phyloP scores from a whole-genome alignment of 2,329 filamentous ascomycete genomes.

The Pseudocercospora cruenta region DNA sequence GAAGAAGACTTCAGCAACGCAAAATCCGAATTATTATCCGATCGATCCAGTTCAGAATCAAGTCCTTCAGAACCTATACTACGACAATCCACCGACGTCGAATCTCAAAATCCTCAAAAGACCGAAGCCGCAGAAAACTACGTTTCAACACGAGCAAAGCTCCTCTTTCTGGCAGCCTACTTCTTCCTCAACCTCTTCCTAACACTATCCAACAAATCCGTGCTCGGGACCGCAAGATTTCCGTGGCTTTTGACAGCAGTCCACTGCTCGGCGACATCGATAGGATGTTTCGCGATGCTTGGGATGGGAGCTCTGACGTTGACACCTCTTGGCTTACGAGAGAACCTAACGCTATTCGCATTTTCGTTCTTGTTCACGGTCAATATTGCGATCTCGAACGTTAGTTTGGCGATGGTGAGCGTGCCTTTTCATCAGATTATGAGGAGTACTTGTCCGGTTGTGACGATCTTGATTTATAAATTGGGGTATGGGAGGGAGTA shows the following conservation, averaged over 20 bases:
- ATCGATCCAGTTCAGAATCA: constrained; percentile 19
- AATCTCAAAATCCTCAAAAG: constrained; percentile 11
- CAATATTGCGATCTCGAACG: constrained; percentile 67
- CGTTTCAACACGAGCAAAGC: constrained; percentile 28
- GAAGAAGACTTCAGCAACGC: not conserved
- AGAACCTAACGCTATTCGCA: constrained; percentile 59
- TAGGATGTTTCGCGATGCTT: constrained; percentile 60
- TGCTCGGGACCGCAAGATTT: constrained; percentile 59
- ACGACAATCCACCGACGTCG: constrained; percentile 9
- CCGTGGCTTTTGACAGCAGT: constrained; percentile 65
- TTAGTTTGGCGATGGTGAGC: constrained; percentile 64
- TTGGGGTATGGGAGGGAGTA: constrained; percentile 60
- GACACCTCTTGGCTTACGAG: constrained; percentile 55
- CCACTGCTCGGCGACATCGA: constrained; percentile 60
- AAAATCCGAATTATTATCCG: constrained; percentile 7
- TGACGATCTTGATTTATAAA: constrained; percentile 65
- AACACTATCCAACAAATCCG: constrained; percentile 64
- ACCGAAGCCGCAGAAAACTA: constrained; percentile 26
- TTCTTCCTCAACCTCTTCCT: constrained; percentile 56
- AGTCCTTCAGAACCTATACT: constrained; percentile 3
- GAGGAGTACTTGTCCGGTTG: constrained; percentile 64
- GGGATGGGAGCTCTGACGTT: constrained; percentile 57
- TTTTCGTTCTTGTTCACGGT: constrained; percentile 66
- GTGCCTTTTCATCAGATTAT: constrained; percentile 70
- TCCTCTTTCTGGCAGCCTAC: constrained; percentile 43